phyloP scores from a whole-genome alignment of 495 filamentous ascomycete genomes.

The Penicillium argentinense region DNA sequence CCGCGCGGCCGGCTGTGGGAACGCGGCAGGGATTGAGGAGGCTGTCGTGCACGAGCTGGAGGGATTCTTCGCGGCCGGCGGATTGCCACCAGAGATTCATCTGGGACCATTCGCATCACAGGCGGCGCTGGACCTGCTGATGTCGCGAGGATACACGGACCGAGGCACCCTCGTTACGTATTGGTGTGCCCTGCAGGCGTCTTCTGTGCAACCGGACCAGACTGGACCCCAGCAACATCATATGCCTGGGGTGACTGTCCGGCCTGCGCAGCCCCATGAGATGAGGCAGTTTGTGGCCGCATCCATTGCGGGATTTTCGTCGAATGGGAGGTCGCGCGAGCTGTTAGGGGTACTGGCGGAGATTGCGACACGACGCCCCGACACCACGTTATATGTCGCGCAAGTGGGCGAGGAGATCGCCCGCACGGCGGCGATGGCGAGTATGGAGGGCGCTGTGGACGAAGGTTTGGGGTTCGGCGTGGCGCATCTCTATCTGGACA shows the following conservation, averaged over 20 bases:
- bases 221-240: too few relatives aligned
- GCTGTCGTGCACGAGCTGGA: conserved; percentile 8
- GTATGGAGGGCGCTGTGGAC: background rate
- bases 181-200: conserved; percentile 1
- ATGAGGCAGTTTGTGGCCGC: conserved; percentile 8
- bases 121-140: background rate
- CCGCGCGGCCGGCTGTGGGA: conserved; percentile 15
- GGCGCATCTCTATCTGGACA: conserved; percentile 16
- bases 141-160: conserved; percentile 7
- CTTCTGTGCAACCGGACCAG: background rate
- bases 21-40: background rate
- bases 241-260: conserved; percentile 1
- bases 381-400: conserved; percentile 11
- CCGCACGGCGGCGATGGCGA: conserved; percentile 14
- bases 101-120: conserved; percentile 10
- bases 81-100: conserved; percentile 13
- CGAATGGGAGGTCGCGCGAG: conserved; percentile 9
- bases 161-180: conserved; percentile 8
- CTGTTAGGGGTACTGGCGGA: conserved; percentile 8
- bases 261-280: conserved; percentile 2
- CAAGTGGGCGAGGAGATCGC: conserved; percentile 6
- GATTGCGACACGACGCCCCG: conserved; percentile 9
- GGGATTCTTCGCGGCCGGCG: conserved; percentile 2
- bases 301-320: conserved; percentile 12
- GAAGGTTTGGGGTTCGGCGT: background rate